Evolutionary conservation across 108 stramenopile species (phyloP).

Genomic region (Discostella pseudostelligera): DNA sequence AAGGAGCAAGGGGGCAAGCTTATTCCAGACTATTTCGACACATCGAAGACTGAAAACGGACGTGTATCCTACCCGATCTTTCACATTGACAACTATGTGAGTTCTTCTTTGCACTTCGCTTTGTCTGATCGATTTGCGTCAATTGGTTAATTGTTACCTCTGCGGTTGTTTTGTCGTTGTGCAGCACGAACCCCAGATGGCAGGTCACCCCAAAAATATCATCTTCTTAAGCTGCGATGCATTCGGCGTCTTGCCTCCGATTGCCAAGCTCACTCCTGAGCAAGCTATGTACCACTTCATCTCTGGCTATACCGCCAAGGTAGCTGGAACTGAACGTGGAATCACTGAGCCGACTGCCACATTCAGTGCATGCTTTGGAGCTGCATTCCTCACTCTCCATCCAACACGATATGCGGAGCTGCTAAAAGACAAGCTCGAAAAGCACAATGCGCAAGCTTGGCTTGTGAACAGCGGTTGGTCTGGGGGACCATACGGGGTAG

Average conservation of each 20-base stretch:
- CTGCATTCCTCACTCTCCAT: conserved; percentile 96
- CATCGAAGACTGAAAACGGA: conserved; percentile 95
- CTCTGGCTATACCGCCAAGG: conserved; percentile 97
- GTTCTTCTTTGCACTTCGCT: conserved; percentile 26
- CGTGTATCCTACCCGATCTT: conserved; percentile 96
- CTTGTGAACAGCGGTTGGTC: conserved; percentile 98
- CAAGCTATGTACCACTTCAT: conserved; percentile 99
- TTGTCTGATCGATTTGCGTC: neutral
- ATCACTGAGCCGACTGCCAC: conserved; percentile 92
- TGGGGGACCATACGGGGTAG: conserved; percentile 93
- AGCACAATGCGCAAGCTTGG: conserved; percentile 88
- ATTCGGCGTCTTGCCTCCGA: conserved; percentile 96
- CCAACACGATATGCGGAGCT: conserved; percentile 95
- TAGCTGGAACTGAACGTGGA: conserved; percentile 98
- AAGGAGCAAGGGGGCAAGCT: conserved; percentile 53
- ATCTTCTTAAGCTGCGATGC: conserved; percentile 98
- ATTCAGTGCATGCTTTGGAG: conserved; percentile 96
- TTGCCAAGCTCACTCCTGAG: conserved; percentile 86
- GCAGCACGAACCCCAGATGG: conserved; percentile 90
- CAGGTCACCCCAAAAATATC: conserved; percentile 93
- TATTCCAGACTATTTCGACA: conserved; percentile 89
- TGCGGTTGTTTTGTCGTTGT: conserved; percentile 2
- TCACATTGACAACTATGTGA: conserved; percentile 89
- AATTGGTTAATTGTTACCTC: neutral
- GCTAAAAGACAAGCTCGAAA: conserved; percentile 87